phyloP scores from a whole-genome alignment of 768 basidiomycete species.

The Calocera viscosa region DNA sequence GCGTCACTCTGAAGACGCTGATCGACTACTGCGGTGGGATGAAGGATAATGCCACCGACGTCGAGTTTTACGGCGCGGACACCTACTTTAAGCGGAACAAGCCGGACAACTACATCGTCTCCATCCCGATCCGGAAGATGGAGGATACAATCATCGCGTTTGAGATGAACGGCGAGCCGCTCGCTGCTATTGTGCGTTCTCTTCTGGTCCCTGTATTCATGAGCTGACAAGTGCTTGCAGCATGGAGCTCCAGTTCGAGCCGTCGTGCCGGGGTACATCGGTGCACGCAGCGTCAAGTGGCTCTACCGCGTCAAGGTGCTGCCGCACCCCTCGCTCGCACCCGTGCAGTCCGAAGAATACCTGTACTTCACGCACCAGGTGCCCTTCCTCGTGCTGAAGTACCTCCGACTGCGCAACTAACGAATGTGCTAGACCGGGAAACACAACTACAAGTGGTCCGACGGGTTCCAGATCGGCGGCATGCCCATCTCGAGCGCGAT shows the following conservation, averaged over 20 bases:
- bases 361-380: constrained; percentile 42
- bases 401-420: background rate
- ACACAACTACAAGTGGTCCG: constrained; percentile 41
- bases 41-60: constrained; percentile 36
- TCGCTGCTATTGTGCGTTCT: constrained; percentile 32
- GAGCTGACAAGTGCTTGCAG: background rate
- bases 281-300: constrained; percentile 45
- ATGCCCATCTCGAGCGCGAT: constrained; percentile 51
- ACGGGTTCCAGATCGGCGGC: constrained; percentile 45
- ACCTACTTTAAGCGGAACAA: constrained; percentile 41
- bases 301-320: constrained; percentile 42
- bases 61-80: constrained; percentile 47
- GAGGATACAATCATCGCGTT: constrained; percentile 43
- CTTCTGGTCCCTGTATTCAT: background rate
- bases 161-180: constrained; percentile 40
- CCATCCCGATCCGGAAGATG: constrained; percentile 40
- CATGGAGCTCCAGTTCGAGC: constrained; percentile 42
- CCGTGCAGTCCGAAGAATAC: constrained; percentile 43
- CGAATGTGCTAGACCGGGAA: constrained; percentile 35
- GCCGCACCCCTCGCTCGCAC: constrained; percentile 37
- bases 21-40: constrained; percentile 39
- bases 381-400: background rate
- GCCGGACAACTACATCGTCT: constrained; percentile 23
- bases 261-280: constrained; percentile 43
- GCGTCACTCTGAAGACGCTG: constrained; percentile 43